These are phyloP conservation scores for Barnettozyma salicaria DNA, from an alignment of 805 yeast genomes.

Conservation along the genomic window DNA sequence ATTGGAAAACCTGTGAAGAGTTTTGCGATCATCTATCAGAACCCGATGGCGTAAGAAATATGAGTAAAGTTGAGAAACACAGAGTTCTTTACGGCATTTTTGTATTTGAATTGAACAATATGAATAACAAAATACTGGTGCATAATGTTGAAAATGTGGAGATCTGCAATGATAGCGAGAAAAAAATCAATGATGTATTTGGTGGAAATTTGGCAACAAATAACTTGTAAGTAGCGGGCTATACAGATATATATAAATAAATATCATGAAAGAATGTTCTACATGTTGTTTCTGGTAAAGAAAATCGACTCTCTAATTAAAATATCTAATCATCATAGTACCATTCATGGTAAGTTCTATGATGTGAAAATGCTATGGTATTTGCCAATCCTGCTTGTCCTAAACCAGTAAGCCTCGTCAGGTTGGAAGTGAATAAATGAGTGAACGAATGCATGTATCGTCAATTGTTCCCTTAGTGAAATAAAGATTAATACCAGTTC, in stretches of 20 bases:
- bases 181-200: constrained; percentile 9
- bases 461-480: too few relatives aligned
- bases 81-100: constrained; percentile 44
- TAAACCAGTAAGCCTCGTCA: too few relatives aligned
- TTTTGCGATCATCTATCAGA: constrained; percentile 42
- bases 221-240: neutral
- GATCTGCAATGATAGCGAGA: constrained; percentile 38
- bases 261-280: too few relatives aligned
- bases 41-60: neutral
- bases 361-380: too few relatives aligned
- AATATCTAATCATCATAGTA: too few relatives aligned
- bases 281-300: too few relatives aligned
- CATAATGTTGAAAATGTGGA: constrained; percentile 66
- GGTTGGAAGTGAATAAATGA: too few relatives aligned
- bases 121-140: constrained; percentile 47
- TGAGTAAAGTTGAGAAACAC: neutral
- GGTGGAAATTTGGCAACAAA: constrained; percentile 9
- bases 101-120: constrained; percentile 54
- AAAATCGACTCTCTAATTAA: neutral
- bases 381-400: too few relatives aligned
- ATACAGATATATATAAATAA: constrained; percentile 1
- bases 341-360: too few relatives aligned
- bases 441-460: too few relatives aligned
- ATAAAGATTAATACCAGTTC: constrained; percentile 8
- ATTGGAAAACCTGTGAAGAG: constrained; percentile 53